phyloP scores from a whole-genome alignment of 2,329 filamentous ascomycete species.

The Trichoderma sp. region DNA sequence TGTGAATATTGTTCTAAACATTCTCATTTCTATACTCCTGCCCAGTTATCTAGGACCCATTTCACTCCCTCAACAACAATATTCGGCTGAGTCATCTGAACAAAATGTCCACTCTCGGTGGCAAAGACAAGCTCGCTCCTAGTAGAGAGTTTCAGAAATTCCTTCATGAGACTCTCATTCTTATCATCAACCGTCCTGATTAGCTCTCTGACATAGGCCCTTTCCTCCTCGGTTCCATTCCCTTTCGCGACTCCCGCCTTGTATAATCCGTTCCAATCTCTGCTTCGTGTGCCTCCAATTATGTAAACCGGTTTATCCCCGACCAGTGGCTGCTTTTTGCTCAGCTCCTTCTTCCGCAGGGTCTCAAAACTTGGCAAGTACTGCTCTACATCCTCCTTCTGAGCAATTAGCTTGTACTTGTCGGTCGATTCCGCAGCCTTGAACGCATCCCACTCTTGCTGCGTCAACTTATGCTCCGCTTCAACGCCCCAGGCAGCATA shows the following conservation, averaged over 20 bases:
- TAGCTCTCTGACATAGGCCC: neutral
- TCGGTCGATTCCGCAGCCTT: neutral
- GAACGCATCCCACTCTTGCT: slow-evolving; percentile 1
- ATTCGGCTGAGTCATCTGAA: slow-evolving; percentile 4
- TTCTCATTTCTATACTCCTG: too few species aligned
- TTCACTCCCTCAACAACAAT: neutral
- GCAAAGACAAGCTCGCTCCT: neutral
- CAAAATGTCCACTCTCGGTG: neutral
- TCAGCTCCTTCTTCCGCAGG: neutral
- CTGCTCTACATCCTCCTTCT: neutral
- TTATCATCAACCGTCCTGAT: neutral
- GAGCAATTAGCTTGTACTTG: neutral
- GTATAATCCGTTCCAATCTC: neutral
- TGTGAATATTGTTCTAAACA: too few species aligned
- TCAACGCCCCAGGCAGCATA: neutral
- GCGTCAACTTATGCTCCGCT: neutral
- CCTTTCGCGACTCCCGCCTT: neutral
- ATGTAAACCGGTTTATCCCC: neutral
- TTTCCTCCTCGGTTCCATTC: neutral
- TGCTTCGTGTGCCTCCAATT: neutral
- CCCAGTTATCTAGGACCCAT: too few species aligned
- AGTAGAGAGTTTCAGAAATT: neutral
- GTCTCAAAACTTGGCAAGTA: neutral
- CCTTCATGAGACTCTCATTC: neutral
- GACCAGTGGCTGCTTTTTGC: neutral